These are phyloP conservation scores for Daphne laureola DNA, from an alignment of 441 rosid genomes.

Conservation along the genomic window DNA sequence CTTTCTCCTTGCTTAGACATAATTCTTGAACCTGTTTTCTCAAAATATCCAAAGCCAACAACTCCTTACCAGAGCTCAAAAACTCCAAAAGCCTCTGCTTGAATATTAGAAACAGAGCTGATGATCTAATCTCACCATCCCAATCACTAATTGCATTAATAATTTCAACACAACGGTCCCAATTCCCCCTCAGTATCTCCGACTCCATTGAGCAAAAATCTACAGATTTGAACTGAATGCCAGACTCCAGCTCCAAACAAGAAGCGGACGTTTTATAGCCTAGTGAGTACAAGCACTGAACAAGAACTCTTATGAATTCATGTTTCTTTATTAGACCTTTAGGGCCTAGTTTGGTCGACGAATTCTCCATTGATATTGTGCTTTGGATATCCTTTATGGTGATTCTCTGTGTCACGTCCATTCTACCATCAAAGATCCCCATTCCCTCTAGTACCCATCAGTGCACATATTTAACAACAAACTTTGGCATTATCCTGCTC, in stretches of 20 bases:
- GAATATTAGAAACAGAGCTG: slow-evolving; percentile 52
- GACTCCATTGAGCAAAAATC: slow-evolving; percentile 49
- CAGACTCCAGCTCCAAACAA: slow-evolving; percentile 60
- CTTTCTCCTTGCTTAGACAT: slow-evolving; percentile 40
- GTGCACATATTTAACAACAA: slow-evolving; percentile 1
- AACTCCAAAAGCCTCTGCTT: slow-evolving; percentile 63
- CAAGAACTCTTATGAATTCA: slow-evolving; percentile 56
- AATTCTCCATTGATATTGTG: slow-evolving; percentile 44
- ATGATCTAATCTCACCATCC: slow-evolving; percentile 36
- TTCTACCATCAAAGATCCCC: slow-evolving; percentile 15
- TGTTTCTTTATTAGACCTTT: slow-evolving; percentile 53
- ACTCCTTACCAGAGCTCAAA: slow-evolving; percentile 47
- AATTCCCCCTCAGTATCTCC: slow-evolving; percentile 50
- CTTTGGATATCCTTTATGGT: slow-evolving; percentile 8
- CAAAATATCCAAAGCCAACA: slow-evolving; percentile 46
- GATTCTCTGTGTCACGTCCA: slow-evolving; percentile 6
- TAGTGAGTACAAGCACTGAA: slow-evolving; percentile 65
- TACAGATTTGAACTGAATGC: slow-evolving; percentile 34
- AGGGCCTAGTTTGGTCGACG: slow-evolving; percentile 33
- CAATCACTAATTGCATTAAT: slow-evolving; percentile 31
- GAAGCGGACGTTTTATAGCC: slow-evolving; percentile 67
- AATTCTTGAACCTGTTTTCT: slow-evolving; percentile 47
- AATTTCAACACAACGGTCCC: slow-evolving; percentile 50
- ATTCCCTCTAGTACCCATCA: slow-evolving; percentile 17
- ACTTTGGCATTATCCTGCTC: no score